phyloP scores from a whole-genome alignment of 164 flowering plant species.

The Liquidambar formosana region DNA sequence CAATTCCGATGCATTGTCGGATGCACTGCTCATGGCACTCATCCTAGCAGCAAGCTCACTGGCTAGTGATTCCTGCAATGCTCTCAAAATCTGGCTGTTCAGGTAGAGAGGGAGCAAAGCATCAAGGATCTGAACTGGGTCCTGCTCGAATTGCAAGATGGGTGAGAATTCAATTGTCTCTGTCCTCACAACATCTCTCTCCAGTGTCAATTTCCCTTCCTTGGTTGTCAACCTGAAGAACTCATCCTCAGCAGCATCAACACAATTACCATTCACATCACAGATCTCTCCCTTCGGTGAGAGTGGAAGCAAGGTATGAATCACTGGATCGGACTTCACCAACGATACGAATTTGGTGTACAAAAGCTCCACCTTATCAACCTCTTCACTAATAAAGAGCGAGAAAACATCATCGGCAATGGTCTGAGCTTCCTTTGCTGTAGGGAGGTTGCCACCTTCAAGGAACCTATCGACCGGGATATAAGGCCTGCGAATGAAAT shows the following conservation, averaged over 20 bases:
- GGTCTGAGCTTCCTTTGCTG: constrained; percentile 84
- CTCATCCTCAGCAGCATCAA: constrained; percentile 82
- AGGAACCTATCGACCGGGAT: constrained; percentile 57
- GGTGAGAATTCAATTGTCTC: constrained; percentile 43
- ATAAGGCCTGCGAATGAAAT: constrained; percentile 51
- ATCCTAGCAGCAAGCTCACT: constrained; percentile 93
- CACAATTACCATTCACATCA: constrained; percentile 67
- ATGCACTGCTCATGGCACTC: constrained; percentile 84
- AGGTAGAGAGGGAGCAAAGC: constrained; percentile 83
- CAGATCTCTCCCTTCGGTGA: constrained; percentile 64
- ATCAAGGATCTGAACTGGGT: constrained; percentile 93
- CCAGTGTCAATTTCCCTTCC: constrained; percentile 76
- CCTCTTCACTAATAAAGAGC: constrained; percentile 77
- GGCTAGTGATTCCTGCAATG: constrained; percentile 85
- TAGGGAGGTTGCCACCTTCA: constrained; percentile 63
- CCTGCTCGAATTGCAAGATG: constrained; percentile 80
- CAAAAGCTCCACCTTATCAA: constrained; percentile 87
- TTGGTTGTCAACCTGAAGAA: constrained; percentile 74
- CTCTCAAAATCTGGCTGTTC: constrained; percentile 84
- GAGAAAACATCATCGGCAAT: constrained; percentile 88
- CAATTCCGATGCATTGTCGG: constrained; percentile 85
- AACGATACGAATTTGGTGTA: constrained; percentile 84
- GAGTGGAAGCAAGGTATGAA: constrained; percentile 79
- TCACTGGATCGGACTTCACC: constrained; percentile 72
- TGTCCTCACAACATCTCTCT: constrained; percentile 47